phyloP scores from a whole-genome alignment of 108 stramenopile genomes.

The Pseudonitzschia multistriata region DNA sequence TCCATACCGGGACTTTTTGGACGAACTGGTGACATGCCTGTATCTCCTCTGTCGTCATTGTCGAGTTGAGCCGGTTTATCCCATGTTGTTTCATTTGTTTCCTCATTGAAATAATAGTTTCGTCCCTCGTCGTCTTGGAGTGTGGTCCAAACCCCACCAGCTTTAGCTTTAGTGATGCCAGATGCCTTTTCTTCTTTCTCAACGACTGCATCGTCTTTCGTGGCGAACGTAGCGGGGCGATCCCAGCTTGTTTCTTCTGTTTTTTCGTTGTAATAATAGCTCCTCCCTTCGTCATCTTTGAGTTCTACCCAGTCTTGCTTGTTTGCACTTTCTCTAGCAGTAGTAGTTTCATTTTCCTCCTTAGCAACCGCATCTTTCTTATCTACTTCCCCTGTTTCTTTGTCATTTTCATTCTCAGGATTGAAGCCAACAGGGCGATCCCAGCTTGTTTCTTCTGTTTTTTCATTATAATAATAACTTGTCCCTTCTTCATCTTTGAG shows the following conservation, averaged over 20 bases:
- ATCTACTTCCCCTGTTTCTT: not conserved
- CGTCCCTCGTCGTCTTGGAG: constrained; percentile 41
- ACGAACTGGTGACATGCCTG: constrained; percentile 1
- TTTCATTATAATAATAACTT: constrained; percentile 53
- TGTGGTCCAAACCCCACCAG: constrained; percentile 34
- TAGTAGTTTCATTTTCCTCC: constrained; percentile 19
- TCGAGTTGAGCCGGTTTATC: constrained; percentile 50
- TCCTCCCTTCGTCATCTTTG: constrained; percentile 62
- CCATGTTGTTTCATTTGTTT: constrained; percentile 81
- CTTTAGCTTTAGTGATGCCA: not conserved
- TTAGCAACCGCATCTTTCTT: constrained; percentile 45
- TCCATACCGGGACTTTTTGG: not conserved
- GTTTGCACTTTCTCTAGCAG: not conserved
- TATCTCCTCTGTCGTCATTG: not conserved
- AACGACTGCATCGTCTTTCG: constrained; percentile 9
- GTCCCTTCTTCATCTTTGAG: constrained; percentile 48
- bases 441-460: constrained; percentile 60
- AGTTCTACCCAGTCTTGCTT: constrained; percentile 44
- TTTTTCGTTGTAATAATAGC: constrained; percentile 69
- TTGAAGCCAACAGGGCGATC: constrained; percentile 63
- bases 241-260: constrained; percentile 79
- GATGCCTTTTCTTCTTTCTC: not conserved
- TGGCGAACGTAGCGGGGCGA: constrained; percentile 40
- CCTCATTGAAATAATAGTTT: constrained; percentile 48
- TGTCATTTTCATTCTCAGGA: not conserved